These are phyloP conservation scores for Excoecaria agallocha DNA, from an alignment of 345 rosid genomes.

Conservation along the genomic window DNA sequence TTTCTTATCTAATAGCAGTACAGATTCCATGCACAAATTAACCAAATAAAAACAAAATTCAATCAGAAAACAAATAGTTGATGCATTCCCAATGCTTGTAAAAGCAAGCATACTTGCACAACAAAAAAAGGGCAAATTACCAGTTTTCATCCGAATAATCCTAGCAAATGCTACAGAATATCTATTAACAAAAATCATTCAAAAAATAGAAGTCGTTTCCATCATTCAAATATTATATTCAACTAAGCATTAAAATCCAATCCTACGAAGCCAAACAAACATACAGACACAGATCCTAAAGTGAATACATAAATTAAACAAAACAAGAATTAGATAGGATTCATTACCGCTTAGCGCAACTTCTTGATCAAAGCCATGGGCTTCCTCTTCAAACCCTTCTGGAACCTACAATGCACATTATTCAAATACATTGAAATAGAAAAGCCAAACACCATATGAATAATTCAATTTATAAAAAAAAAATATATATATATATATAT, in stretches of 20 bases:
- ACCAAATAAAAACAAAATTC: not conserved
- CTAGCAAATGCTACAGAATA: not conserved
- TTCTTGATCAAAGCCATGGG: slow-evolving; percentile 40
- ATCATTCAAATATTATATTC: not conserved
- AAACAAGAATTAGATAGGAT: not conserved
- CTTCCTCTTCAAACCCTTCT: slow-evolving; percentile 65
- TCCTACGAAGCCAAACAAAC: not conserved
- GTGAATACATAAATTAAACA: not conserved
- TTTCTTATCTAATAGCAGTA: not conserved
- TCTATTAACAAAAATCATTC: not conserved
- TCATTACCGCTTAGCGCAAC: slow-evolving; percentile 32
- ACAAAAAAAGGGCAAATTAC: not conserved
- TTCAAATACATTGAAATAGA: not conserved
- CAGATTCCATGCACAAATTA: not conserved
- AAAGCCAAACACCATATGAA: no score
- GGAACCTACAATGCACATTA: slow-evolving; percentile 49
- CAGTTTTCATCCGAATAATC: not conserved
- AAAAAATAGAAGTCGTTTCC: not conserved
- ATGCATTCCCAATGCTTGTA: not conserved
- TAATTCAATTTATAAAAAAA: not conserved
- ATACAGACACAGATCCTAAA: not conserved
- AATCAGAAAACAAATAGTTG: not conserved
- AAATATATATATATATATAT: no score
- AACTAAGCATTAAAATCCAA: not conserved
- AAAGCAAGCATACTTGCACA: not conserved